phyloP scores from a whole-genome alignment of 2,329 filamentous ascomycete genomes.

The Neoarthrinium moseri region DNA sequence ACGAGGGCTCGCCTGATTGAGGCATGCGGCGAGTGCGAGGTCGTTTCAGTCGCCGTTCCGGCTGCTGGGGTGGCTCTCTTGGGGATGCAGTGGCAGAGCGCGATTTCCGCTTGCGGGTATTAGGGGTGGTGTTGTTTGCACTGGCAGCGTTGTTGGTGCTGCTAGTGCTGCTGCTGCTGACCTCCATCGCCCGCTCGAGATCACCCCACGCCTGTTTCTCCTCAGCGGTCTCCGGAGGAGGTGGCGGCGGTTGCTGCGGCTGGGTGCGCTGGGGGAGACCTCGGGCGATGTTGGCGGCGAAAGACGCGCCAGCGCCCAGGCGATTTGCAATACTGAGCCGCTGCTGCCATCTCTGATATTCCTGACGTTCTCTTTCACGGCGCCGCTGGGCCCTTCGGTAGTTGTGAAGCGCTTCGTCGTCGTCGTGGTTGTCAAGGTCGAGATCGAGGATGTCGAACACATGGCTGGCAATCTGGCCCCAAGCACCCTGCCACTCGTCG shows the following conservation, averaged over 20 bases:
- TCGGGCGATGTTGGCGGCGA: conserved; percentile 59
- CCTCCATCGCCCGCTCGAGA: conserved; percentile 79
- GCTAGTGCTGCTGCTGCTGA: conserved; percentile 52
- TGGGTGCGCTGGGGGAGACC: conserved; percentile 61
- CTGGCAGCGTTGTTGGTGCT: too few relatives aligned
- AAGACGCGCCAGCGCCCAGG: conserved; percentile 72
- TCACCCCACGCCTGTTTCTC: conserved; percentile 87
- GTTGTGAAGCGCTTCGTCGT: conserved; percentile 58
- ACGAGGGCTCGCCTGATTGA: conserved; percentile 41
- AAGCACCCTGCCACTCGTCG: conserved; percentile 86
- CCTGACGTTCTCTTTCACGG: conserved; percentile 53
- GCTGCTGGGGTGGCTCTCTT: conserved; percentile 64
- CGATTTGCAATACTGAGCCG: conserved; percentile 79
- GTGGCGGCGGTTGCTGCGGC: conserved; percentile 50
- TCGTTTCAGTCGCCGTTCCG: conserved; percentile 82
- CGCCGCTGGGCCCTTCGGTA: conserved; percentile 53
- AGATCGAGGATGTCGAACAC: conserved; percentile 69
- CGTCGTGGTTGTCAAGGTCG: conserved; percentile 84
- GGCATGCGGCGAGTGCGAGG: conserved; percentile 73
- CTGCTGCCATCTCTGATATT: conserved; percentile 75
- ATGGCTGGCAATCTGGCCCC: conserved; percentile 62
- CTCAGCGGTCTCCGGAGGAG: conserved; percentile 67
- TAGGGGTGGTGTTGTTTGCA: conserved; percentile 37
- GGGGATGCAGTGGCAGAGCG: conserved; percentile 71
- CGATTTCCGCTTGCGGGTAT: conserved; percentile 70